Evolutionary conservation across 1,139 yeast genomes (phyloP), one percentile per base, ranked within the genome.

Genomic region (Candida sanyaensis): DNA sequence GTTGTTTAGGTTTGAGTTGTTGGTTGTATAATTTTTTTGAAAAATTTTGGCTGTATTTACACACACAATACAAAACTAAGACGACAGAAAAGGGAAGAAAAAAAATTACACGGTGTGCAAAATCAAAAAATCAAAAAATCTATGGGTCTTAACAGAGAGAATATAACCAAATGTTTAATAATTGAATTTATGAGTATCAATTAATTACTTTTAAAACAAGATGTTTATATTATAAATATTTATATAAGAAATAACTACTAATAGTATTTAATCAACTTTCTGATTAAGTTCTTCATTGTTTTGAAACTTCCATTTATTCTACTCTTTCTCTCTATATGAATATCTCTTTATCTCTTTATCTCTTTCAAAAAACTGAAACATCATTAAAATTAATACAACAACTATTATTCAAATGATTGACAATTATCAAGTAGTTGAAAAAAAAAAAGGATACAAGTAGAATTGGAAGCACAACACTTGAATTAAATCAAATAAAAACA

Each of bases 41-140:
- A 33, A 17, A 33, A 13, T 12, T 33, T 17, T 30, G 27, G 30
- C 29, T 41, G 29, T 24, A 17, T 11, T 17, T 17, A 17, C 21
- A 17, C 21, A 17, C 21, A 17, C 21, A 17, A 2, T 17, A 17
- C 21, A 17, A 2, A 17, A 3, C 21, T 2, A 17, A 3, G 21
- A 17, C 21, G 21, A 17, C 21, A 17, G 21, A 3, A 17, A 17
- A 26, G 28, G 17, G n/a, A n/a, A n/a, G 8, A 13, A 6, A n/a
- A n/a, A n/a, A n/a, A n/a, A n/a, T n/a, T 39, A 45, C 48, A 45
- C 45, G 45, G 49, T 46, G 46, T 43, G 46, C 43, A 32, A 37
- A 45, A 42, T 17, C 5, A 33, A 33, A 31, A 39, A 32, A 17
- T 17, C n/a, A n/a, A n/a, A n/a, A n/a, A n/a, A n/a, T n/a, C 21